phyloP scores from a whole-genome alignment of 202 grass and related monocot species.

The Carex sylvatica region DNA sequence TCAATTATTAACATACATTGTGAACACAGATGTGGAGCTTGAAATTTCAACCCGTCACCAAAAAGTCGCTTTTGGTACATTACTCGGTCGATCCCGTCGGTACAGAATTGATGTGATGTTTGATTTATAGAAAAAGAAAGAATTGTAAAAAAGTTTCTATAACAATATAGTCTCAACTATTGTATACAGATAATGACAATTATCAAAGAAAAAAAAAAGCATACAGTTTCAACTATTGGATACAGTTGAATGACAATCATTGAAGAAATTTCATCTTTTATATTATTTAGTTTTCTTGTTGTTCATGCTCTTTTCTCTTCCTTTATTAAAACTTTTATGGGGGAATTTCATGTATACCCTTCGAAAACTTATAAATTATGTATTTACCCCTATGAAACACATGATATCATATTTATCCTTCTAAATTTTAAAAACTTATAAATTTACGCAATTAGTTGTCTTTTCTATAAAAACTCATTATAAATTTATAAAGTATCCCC shows the following conservation, averaged over 20 bases:
- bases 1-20: not conserved
- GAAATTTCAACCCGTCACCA: slow-evolving; percentile 47
- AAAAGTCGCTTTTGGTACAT: slow-evolving; percentile 57
- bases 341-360: no score
- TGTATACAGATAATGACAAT: not conserved
- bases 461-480: no score
- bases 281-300: not conserved
- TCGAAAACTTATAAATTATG: no score
- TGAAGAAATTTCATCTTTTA: not conserved
- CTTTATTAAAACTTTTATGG: not conserved
- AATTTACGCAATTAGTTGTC: no score
- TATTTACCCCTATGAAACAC: no score
- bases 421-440: no score
- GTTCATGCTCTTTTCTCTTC: not conserved
- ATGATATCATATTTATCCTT: no score
- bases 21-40: slow-evolving; percentile 58
- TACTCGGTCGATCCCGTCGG: slow-evolving; percentile 72
- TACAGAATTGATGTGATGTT: slow-evolving; percentile 64
- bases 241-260: not conserved
- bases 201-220: not conserved
- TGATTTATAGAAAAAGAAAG: not conserved
- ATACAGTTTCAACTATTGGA: not conserved
- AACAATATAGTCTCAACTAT: not conserved
- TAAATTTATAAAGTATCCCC: no score
- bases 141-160: not conserved